These are phyloP conservation scores for Fusarium transvaalense DNA, from an alignment of 2,329 filamentous ascomycete species.

Conservation along the genomic window DNA sequence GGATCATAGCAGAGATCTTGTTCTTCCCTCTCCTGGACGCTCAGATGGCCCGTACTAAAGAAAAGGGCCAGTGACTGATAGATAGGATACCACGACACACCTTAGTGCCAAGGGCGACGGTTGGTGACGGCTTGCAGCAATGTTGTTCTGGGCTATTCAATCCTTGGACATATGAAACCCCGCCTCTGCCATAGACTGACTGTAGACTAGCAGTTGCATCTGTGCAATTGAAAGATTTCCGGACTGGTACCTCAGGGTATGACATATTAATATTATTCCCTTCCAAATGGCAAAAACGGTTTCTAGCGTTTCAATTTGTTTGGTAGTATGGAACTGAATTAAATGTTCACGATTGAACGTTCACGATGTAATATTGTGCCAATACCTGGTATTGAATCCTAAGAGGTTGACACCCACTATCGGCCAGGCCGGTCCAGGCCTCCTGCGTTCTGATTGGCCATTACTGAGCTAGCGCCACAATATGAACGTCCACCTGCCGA, in stretches of 20 bases:
- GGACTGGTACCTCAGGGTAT: not conserved
- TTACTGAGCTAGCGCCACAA: conserved; percentile 18
- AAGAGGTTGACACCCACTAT: not conserved
- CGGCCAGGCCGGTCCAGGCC: not conserved
- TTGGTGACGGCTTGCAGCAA: not conserved
- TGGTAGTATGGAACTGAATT: not conserved
- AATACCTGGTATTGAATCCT: not conserved
- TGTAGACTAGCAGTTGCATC: not conserved
- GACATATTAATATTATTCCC: no score
- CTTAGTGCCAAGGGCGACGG: not conserved
- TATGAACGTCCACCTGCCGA: conserved; percentile 22
- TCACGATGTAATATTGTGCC: not conserved
- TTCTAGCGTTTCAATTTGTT: no score
- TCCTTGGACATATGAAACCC: not conserved
- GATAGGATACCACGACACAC: not conserved
- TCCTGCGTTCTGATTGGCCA: conserved; percentile 10
- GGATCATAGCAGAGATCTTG: not conserved
- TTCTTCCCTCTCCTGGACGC: not conserved
- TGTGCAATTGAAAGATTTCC: not conserved
- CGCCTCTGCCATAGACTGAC: not conserved
- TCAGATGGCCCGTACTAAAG: not conserved
- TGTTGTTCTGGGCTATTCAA: not conserved
- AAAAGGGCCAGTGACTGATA: not conserved
- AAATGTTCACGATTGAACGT: not conserved
- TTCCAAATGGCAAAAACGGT: not conserved